Percentiles rank a stretch among this genome's conserved stretches.
Evolutionary conservation across 257 asterid genomes (phyloP).

Genomic region (Coffea canephora): DNA sequence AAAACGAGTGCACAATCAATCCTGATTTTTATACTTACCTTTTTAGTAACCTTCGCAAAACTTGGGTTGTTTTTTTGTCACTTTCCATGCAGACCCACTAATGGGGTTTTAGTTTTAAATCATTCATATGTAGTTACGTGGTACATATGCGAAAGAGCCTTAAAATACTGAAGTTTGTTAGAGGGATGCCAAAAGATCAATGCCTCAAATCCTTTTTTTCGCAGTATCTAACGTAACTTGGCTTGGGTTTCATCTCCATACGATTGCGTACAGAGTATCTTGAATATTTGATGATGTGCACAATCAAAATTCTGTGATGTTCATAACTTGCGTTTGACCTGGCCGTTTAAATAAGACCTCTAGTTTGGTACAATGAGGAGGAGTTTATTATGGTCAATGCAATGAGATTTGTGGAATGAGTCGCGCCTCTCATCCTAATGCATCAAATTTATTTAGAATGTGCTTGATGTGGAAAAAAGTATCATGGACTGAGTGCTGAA

Average conservation of each 20-base stretch:
- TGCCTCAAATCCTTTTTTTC: not conserved
- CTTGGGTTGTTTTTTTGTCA: constrained; percentile 42
- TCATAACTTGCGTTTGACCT: not conserved
- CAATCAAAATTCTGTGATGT: too few relatives aligned
- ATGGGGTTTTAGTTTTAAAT: constrained; percentile 10
- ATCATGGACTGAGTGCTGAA: too few relatives aligned
- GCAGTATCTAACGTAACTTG: not conserved
- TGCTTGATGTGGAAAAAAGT: too few relatives aligned
- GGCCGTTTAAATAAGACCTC: too few relatives aligned
- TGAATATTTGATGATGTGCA: not conserved
- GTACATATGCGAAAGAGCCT: constrained; percentile 6
- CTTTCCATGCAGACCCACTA: constrained; percentile 28
- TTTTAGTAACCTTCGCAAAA: constrained; percentile 55
- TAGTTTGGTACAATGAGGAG: too few relatives aligned
- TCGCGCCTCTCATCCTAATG: too few relatives aligned
- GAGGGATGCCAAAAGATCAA: not conserved
- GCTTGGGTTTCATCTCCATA: not conserved
- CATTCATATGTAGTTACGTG: constrained; percentile 17
- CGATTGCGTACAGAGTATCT: not conserved
- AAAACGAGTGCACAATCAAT: constrained; percentile 35
- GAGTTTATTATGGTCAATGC: too few relatives aligned
- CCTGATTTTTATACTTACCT: constrained; percentile 33
- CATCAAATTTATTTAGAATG: too few relatives aligned
- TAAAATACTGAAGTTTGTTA: not conserved
- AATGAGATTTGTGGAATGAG: too few relatives aligned